Base-by-base conservation (phyloP, 2,329 filamentous ascomycete genomes). In the Fusarium hostae region DNA sequence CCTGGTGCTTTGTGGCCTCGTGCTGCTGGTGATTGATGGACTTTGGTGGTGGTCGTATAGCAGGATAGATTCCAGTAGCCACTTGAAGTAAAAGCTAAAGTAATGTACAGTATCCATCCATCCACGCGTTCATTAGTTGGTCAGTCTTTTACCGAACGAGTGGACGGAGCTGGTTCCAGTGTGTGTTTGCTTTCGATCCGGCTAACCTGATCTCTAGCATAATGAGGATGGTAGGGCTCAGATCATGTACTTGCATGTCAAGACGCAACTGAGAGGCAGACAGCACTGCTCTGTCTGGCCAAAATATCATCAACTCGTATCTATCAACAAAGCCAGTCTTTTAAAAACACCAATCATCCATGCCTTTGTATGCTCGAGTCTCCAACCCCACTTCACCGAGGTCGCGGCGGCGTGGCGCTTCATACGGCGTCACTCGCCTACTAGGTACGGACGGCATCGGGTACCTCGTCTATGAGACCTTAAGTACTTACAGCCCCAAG, bases 361-460 rank as follows among this genome's bases (percentile, higher is more conserved):
- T 55, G 32, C 20, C 35, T 32, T 67, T 37, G 54, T 55, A 34
- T 35, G 48, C 41, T 62, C 39, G 39, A 75, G 70, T 68, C 57
- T 59, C 43, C 20, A 60, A 44, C 68, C 66, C 60, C 68, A 54
- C 24, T 60, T 32, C 64, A 48, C 55, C 37, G 20, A 62, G 39
- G 37, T 62, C 63, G 64, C 57, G 68, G 74, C 72, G 74, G 74
- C 74, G 74, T 75, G 74, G 74, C 74, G 74, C 74, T 76, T 76
- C 74, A 48, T 61, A 74, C 70, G 63, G 74, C 71, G 74, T 76
- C 71, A 74, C 71, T 72, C 50, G 63, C 55, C 65, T 59, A 67
- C 62, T 44, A 59, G 35, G 63, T 69, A 60, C 55, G 37, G n/a
- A 34, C 32, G 24, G 32, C 43, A n/a, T 48, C 35, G 24, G 45